Conservation (phyloP, 1,284 basidiomycete species). For the Rhodotorula mucilaginosa region DNA sequence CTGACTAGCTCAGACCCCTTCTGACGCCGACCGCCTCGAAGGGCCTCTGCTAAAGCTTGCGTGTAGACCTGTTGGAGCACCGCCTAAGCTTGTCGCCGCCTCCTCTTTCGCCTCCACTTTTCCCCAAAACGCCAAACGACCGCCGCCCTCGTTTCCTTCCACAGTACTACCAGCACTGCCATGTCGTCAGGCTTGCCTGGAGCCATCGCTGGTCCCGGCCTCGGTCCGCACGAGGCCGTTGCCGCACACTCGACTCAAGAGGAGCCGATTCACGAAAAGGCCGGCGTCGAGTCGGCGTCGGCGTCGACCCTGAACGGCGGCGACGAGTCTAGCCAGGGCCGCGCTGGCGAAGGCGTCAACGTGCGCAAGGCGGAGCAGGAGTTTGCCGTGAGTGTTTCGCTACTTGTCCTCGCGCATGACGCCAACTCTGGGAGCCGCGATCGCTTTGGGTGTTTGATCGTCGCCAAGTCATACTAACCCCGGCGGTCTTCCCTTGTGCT, state of each 20-base stretch:
- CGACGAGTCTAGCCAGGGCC: not conserved
- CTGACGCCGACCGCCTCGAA: too few species aligned
- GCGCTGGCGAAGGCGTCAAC: not conserved
- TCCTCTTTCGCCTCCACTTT: too few species aligned
- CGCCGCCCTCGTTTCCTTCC: too few species aligned
- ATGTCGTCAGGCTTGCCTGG: not conserved
- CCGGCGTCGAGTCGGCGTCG: not conserved
- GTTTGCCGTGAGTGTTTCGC: not conserved
- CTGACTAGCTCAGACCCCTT: too few species aligned
- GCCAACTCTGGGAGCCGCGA: not conserved
- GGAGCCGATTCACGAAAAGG: not conserved
- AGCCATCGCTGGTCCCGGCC: not conserved
- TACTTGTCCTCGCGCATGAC: too few species aligned
- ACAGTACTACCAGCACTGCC: not conserved
- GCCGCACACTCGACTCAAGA: not conserved
- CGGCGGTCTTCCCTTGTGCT: not conserved
- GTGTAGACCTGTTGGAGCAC: too few species aligned
- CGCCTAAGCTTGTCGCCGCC: too few species aligned
- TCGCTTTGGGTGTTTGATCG: not conserved
- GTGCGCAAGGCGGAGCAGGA: not conserved
- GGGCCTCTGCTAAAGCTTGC: too few species aligned
- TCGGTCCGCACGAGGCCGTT: not conserved
- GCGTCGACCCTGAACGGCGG: not conserved
- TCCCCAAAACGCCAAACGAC: too few species aligned
- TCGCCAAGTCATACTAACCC: slow-evolving; percentile 32